Percentiles rank a stretch among this genome's conserved stretches.
Conservation (phyloP, 179 eudicot species). For the Corrigiola litoralis region DNA sequence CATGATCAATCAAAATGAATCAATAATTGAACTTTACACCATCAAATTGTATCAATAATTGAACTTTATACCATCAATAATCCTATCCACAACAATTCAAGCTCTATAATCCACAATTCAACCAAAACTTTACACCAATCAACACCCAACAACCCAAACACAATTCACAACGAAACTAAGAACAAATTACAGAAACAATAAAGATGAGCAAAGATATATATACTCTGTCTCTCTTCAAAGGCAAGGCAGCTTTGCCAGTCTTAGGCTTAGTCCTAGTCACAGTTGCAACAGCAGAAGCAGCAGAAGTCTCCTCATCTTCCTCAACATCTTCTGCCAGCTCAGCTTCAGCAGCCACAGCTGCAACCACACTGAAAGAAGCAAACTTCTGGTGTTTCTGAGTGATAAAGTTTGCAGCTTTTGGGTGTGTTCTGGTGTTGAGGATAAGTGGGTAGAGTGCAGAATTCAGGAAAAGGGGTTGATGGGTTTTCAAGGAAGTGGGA, state of each 20-base stretch:
- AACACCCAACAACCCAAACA: too few species aligned
- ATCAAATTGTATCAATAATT: background rate
- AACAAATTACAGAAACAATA: background rate
- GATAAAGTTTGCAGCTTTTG: conserved; percentile 23
- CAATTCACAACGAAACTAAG: background rate
- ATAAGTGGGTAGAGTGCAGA: conserved; percentile 33
- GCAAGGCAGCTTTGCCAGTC: conserved; percentile 89
- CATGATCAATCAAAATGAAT: conserved; percentile 5
- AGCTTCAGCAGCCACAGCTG: conserved; percentile 48
- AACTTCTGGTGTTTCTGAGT: conserved; percentile 20
- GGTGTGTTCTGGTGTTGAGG: conserved; percentile 28
- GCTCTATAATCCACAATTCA: too few species aligned
- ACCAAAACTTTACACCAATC: too few species aligned
- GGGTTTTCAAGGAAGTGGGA: conserved; percentile 24
- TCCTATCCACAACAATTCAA: too few species aligned
- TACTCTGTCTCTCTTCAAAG: conserved; percentile 81
- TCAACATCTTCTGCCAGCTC: conserved; percentile 32
- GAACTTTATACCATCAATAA: background rate
- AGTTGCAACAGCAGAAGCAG: conserved; percentile 27
- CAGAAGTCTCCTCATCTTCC: conserved; percentile 25
- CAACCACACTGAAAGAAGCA: conserved; percentile 24
- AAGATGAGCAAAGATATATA: conserved; percentile 21
- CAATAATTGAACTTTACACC: background rate
- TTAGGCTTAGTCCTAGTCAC: conserved; percentile 45
- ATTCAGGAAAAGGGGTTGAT: conserved; percentile 21